Conservation (phyloP, 805 yeast genomes). For the Candida ovalis region DNA sequence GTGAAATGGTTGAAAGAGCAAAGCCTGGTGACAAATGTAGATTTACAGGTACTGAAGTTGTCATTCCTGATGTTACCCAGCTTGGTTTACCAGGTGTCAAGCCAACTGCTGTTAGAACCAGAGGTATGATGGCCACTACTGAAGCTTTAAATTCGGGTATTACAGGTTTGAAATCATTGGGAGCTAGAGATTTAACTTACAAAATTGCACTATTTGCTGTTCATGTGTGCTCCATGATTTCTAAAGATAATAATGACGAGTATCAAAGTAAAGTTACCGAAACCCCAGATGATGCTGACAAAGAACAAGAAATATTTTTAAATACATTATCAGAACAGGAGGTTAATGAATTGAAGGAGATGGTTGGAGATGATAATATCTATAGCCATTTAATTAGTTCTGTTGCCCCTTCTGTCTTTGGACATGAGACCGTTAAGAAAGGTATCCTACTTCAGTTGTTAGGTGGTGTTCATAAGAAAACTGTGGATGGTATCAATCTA, state of each 20-base stretch:
- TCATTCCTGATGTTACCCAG: slow-evolving; percentile 91
- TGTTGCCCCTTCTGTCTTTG: slow-evolving; percentile 93
- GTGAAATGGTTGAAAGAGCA: slow-evolving; percentile 92
- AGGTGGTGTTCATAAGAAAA: slow-evolving; percentile 93
- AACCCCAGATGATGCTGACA: slow-evolving; percentile 43
- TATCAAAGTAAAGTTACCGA: slow-evolving; percentile 18
- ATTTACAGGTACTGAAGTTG: slow-evolving; percentile 93
- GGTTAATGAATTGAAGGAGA: slow-evolving; percentile 75
- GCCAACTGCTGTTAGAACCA: slow-evolving; percentile 66
- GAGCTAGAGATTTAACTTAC: slow-evolving; percentile 91
- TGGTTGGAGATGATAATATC: slow-evolving; percentile 86
- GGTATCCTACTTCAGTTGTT: slow-evolving; percentile 84
- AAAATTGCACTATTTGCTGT: slow-evolving; percentile 88
- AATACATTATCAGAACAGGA: slow-evolving; percentile 78
- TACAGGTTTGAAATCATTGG: slow-evolving; percentile 83
- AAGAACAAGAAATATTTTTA: slow-evolving; percentile 78
- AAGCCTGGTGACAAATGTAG: slow-evolving; percentile 96
- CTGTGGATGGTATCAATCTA: slow-evolving; percentile 89
- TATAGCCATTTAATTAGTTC: slow-evolving; percentile 83
- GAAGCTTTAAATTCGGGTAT: slow-evolving; percentile 83
- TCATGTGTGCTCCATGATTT: slow-evolving; percentile 69
- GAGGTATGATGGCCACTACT: slow-evolving; percentile 46
- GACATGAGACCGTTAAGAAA: slow-evolving; percentile 91
- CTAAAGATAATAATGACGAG: slow-evolving; percentile 32
- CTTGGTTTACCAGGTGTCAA: slow-evolving; percentile 93